A percentile compares a stretch with the other conserved stretches of the same genome.
Evolutionary conservation across 257 asterid genomes (phyloP).

Genomic region (Datura wrightii): DNA sequence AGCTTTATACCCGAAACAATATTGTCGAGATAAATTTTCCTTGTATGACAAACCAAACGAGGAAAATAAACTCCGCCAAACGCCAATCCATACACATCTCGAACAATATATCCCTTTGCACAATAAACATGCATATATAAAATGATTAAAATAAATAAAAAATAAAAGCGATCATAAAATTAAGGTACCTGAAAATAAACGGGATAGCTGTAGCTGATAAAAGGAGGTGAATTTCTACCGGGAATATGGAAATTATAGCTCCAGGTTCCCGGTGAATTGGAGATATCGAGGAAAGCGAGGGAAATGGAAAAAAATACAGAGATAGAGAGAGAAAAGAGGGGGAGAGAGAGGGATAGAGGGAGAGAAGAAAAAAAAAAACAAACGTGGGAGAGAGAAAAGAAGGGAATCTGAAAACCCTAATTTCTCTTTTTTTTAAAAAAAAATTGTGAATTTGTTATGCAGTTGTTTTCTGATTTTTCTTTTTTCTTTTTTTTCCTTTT

Average conservation of each 20-base stretch:
- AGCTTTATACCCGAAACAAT: neutral
- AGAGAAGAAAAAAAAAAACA: neutral
- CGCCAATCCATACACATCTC: neutral
- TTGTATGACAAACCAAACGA: neutral
- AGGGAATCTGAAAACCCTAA: neutral
- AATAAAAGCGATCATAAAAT: neutral
- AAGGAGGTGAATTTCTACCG: neutral
- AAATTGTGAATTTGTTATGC: neutral
- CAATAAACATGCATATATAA: neutral
- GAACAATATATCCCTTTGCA: neutral
- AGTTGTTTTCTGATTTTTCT: neutral
- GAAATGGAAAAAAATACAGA: neutral
- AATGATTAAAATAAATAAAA: neutral
- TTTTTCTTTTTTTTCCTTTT: neutral
- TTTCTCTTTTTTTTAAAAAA: neutral
- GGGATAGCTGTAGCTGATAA: conserved; percentile 18
- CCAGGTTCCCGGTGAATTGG: conserved; percentile 24
- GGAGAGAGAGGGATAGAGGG: neutral
- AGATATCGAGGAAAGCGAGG: conserved; percentile 8
- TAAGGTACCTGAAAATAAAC: conserved; percentile 2
- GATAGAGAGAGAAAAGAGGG: neutral
- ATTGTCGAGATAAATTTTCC: neutral
- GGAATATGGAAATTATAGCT: conserved; percentile 11
- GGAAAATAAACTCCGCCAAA: neutral
- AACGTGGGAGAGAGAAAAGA: conserved; percentile 33